A percentile compares a stretch with the other conserved stretches of the same genome.
phyloP scores from a whole-genome alignment of 768 basidiomycete species.

The Xerocomellus dryophilus region DNA sequence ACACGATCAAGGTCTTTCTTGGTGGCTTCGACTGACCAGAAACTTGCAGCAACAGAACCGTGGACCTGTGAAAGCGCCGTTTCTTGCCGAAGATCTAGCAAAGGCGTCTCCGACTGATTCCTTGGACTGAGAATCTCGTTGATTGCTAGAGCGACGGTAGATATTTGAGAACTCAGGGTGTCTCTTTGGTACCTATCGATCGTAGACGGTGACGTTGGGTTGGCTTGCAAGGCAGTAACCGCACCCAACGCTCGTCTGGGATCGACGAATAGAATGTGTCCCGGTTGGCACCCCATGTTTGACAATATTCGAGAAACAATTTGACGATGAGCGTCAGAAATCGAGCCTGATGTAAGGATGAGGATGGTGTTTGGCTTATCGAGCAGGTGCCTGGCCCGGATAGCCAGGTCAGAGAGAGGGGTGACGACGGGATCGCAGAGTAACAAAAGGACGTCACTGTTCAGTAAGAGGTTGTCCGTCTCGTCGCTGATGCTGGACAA shows the following conservation, averaged over 20 bases:
- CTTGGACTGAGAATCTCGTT: slow-evolving; percentile 14
- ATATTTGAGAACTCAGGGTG: slow-evolving; percentile 56
- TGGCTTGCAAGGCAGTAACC: slow-evolving; percentile 44
- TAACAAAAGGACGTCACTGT: slow-evolving; percentile 63
- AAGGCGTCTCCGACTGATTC: slow-evolving; percentile 1
- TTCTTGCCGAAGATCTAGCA: slow-evolving; percentile 32
- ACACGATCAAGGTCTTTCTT: slow-evolving; percentile 37
- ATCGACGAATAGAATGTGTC: slow-evolving; percentile 48
- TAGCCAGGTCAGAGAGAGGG: slow-evolving; percentile 39
- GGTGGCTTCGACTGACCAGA: slow-evolving; percentile 28
- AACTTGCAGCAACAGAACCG: slow-evolving; percentile 40
- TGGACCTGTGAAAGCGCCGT: slow-evolving; percentile 40
- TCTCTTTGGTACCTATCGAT: slow-evolving; percentile 67
- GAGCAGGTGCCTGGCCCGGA: slow-evolving; percentile 26
- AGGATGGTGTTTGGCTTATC: slow-evolving; percentile 44
- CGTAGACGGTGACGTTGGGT: slow-evolving; percentile 44
- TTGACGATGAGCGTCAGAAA: slow-evolving; percentile 12
- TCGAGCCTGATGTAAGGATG: slow-evolving; percentile 35
- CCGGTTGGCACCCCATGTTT: slow-evolving; percentile 24
- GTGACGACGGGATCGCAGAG: slow-evolving; percentile 60
- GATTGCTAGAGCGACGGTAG: slow-evolving; percentile 44
- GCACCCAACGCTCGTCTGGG: slow-evolving; percentile 58
- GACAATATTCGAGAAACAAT: slow-evolving; percentile 23
- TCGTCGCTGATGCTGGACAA: slow-evolving; percentile 15
- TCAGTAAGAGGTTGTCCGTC: slow-evolving; percentile 21